Base-by-base conservation (phyloP, 495 filamentous ascomycete species). In the Xylaria sp. region DNA sequence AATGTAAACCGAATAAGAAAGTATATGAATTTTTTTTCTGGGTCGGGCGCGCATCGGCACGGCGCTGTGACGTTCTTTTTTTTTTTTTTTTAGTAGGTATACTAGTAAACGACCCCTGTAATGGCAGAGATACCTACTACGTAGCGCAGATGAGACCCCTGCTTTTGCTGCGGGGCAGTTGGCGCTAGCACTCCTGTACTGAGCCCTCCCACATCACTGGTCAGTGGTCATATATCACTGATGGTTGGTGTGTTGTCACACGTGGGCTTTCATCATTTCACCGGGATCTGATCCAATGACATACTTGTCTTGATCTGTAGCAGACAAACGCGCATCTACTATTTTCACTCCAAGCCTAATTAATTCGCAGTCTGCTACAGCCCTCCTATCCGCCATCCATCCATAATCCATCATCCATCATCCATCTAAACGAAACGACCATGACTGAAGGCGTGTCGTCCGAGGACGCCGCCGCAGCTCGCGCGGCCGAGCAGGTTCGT, bases 401-500 rank as follows among this genome's bases (percentile, higher is more conserved):
- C n/a, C n/a, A n/a, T n/a, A n/a, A n/a, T 24, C n/a, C 35, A 24
- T 41, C 26, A 3, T 41, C 58, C 37, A 43, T 37, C 21, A 21
- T 26, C 50, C 50, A 53, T 19, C 35, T 37, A 24, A 21, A 3
- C 19, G 21, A 57, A 35, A 53, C 21, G 62, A 67, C 59, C 62
- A 77, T 77, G 75, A 77, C 71, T 19, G 77, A 79, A 75, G 69
- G 58, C 5, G 24, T 68, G 11, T 63, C 61, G 48, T 33, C 76
- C n/a, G 82, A 84, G 59, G 83, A 81, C 26, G 78, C 81, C 1
- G 83, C 83, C 0, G 77, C 90, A 62, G 90, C 91, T 43, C 92
- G 90, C 11, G 90, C 92, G 59, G 87, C 90, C 12, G 88, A 92
- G 72, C 90, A 95, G 78, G 92, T 93, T 33, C 92, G 94, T 24